Conservation (phyloP, 2,329 filamentous ascomycete species). For the Acrodontium crateriforme region DNA sequence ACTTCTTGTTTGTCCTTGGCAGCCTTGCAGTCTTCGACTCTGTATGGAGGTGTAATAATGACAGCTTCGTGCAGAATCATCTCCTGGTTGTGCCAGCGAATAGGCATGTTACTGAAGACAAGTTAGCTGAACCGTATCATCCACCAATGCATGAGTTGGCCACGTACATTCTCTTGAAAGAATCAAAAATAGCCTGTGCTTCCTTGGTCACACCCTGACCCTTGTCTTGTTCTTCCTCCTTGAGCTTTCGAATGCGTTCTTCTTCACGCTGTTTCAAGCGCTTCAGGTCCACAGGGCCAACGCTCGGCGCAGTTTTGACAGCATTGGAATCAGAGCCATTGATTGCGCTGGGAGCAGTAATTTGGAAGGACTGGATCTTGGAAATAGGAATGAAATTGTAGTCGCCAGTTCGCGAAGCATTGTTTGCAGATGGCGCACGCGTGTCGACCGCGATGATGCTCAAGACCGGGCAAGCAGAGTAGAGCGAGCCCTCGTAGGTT, state of each 20-base stretch:
- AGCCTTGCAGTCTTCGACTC: conserved; percentile 39
- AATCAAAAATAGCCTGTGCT: conserved; percentile 50
- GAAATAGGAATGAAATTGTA: conserved; percentile 49
- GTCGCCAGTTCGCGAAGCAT: conserved; percentile 34
- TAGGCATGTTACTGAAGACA: conserved; percentile 26
- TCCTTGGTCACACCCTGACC: conserved; percentile 48
- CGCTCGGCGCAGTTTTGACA: conserved; percentile 27
- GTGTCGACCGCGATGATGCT: conserved; percentile 50
- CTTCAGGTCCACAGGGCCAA: conserved; percentile 40
- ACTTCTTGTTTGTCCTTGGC: conserved; percentile 28
- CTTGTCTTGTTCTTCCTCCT: conserved; percentile 43
- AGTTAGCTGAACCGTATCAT: conserved; percentile 1
- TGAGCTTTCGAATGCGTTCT: conserved; percentile 40
- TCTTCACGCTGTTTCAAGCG: conserved; percentile 42
- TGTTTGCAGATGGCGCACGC: conserved; percentile 28
- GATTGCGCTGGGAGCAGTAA: conserved; percentile 32
- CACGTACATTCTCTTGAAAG: conserved; percentile 41
- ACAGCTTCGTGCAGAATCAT: conserved; percentile 50
- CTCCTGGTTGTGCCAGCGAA: conserved; percentile 43
- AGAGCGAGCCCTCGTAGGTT: conserved; percentile 47
- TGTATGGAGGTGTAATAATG: conserved; percentile 44
- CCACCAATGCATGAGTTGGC: neutral
- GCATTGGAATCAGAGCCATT: conserved; percentile 33
- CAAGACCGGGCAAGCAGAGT: conserved; percentile 46
- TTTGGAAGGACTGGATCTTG: conserved; percentile 43